Conservation (phyloP, 2,329 filamentous ascomycete species). For the Arthrobotrys iridis region DNA sequence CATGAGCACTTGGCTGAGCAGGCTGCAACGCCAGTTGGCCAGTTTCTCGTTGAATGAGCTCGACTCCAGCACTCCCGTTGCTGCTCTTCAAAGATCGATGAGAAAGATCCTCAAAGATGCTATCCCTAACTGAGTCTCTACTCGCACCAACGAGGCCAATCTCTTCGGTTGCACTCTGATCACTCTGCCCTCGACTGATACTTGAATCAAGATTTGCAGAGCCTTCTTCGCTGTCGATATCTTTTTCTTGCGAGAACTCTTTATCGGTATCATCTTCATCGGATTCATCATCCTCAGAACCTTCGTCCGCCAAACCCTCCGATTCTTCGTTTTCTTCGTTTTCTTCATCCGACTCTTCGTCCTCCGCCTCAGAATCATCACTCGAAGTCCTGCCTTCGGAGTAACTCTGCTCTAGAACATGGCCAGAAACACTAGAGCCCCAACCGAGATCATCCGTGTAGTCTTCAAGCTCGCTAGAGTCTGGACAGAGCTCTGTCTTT, state of each 20-base stretch:
- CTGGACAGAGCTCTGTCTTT: constrained; percentile 28
- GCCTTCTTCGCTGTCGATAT: neutral
- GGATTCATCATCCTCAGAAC: neutral
- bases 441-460: constrained; percentile 20
- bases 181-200: too few species aligned
- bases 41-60: constrained; percentile 55
- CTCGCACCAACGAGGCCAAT: too few species aligned
- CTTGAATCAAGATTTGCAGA: too few species aligned
- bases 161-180: too few species aligned
- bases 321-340: neutral
- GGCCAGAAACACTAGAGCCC: neutral
- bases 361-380: neutral
- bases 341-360: neutral
- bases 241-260: neutral
- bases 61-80: constrained; percentile 58
- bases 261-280: neutral
- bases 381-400: neutral
- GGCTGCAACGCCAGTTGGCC: constrained; percentile 56
- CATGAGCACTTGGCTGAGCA: constrained; percentile 57
- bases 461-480: constrained; percentile 8
- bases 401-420: neutral
- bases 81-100: constrained; percentile 58
- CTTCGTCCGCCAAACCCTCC: too few species aligned
- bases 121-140: neutral
- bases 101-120: constrained; percentile 2